A percentile compares a stretch with the other conserved stretches of the same genome.
These are phyloP conservation scores for Phyllosticta citriasiana DNA, from an alignment of 2,329 filamentous ascomycete genomes.

Conservation along the genomic window DNA sequence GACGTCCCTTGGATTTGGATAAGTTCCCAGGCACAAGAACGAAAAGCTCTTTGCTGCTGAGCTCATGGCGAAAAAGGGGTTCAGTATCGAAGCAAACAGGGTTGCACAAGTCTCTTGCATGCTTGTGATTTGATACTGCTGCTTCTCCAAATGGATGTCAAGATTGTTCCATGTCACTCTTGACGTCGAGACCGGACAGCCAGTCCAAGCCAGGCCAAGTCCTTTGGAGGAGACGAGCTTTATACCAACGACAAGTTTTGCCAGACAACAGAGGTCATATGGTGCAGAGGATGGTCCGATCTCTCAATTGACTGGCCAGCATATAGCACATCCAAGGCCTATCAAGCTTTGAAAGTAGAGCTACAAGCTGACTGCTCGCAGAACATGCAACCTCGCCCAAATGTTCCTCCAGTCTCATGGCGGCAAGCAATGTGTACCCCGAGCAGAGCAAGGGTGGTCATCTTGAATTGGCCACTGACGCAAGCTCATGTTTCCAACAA, in stretches of 20 bases:
- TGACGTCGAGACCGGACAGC: not conserved
- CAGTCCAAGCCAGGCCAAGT: not conserved
- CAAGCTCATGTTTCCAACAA: not conserved
- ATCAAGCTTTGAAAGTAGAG: not conserved
- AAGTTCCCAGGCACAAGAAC: not conserved
- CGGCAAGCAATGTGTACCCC: not conserved
- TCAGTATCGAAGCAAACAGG: not conserved
- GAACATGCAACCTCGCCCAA: not conserved
- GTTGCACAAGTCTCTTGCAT: not conserved
- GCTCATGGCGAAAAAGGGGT: not conserved
- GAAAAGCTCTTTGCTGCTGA: not conserved
- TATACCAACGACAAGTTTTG: not conserved
- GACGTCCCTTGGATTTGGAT: not conserved
- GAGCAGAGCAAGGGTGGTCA: not conserved
- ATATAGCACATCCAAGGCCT: not conserved
- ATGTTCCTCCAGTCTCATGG: not conserved
- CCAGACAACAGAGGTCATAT: not conserved
- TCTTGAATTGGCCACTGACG: not conserved
- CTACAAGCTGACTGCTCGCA: not conserved
- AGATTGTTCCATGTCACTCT: not conserved
- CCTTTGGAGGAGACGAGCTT: not conserved
- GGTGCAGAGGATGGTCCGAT: not conserved
- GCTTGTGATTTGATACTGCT: not conserved
- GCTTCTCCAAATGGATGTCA: not conserved
- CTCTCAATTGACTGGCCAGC: not conserved